A percentile compares a stretch with the other conserved stretches of the same genome.
phyloP scores from a whole-genome alignment of 2,329 filamentous ascomycete species.

The Aspergillus carbonarius region DNA sequence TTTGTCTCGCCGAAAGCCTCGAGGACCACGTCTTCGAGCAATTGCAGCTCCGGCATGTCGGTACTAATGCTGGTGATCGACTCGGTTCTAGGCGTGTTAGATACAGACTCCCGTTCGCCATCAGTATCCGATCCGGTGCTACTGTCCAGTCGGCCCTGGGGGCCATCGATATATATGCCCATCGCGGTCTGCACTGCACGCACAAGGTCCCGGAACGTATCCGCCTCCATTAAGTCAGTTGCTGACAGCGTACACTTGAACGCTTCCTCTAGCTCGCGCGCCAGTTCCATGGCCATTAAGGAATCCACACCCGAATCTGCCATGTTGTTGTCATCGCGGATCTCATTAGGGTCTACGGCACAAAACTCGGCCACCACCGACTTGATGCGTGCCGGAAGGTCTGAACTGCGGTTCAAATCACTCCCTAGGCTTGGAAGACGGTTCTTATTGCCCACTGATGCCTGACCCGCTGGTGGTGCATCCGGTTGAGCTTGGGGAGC shows the following conservation, averaged over 20 bases:
- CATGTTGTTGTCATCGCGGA: conserved; percentile 13
- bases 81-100: not conserved
- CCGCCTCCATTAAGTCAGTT: conserved; percentile 30
- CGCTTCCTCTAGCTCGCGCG: conserved; percentile 40
- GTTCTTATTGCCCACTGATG: not conserved
- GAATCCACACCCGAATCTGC: conserved; percentile 50
- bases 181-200: conserved; percentile 20
- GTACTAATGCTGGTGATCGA: conserved; percentile 8
- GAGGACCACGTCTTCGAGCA: conserved; percentile 16
- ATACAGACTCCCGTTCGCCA: not conserved
- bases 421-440: not conserved
- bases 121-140: not conserved
- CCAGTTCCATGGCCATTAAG: conserved; percentile 52
- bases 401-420: not conserved
- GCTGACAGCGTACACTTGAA: conserved; percentile 37
- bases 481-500: not conserved
- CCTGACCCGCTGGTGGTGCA: not conserved
- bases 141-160: not conserved
- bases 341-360: conserved; percentile 14
- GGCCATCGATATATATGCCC: not conserved
- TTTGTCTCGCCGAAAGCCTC: conserved; percentile 27
- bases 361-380: conserved; percentile 19
- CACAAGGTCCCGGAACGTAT: conserved; percentile 32
- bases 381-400: conserved; percentile 11
- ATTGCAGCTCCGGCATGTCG: conserved; percentile 1